phyloP scores from a whole-genome alignment of 495 filamentous ascomycete species.

The Gamarada debralockiae region DNA sequence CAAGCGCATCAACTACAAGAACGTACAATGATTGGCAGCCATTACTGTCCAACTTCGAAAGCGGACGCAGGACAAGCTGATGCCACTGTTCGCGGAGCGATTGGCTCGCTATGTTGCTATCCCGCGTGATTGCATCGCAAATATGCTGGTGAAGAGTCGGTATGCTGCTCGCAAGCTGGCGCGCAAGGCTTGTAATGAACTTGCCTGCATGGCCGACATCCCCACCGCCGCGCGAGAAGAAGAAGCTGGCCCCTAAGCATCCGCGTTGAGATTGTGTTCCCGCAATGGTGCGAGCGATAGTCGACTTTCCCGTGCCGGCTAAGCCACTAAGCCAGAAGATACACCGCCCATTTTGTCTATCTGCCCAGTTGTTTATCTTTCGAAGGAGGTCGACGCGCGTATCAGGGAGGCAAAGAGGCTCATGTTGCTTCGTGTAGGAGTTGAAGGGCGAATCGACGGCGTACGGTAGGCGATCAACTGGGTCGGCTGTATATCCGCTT shows the following conservation, averaged over 20 bases:
- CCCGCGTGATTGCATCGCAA: conserved; percentile 11
- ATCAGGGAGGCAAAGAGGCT: conserved; percentile 6
- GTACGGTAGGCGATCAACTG: conserved; percentile 7
- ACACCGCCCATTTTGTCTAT: too few species aligned
- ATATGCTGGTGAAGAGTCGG: neutral
- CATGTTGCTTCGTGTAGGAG: too few species aligned
- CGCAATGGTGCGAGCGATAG: too few species aligned
- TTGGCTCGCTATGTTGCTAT: too few species aligned
- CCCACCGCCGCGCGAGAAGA: too few species aligned
- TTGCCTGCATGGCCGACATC: conserved; percentile 20
- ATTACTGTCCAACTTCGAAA: conserved; percentile 21
- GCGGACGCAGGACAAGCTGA: conserved; percentile 16
- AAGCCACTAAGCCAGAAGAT: too few species aligned
- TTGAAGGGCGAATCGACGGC: conserved; percentile 1
- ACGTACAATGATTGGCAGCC: neutral
- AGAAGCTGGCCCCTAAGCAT: too few species aligned
- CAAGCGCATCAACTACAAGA: conserved; percentile 22
- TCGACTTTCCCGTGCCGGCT: too few species aligned
- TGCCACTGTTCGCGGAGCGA: conserved; percentile 19
- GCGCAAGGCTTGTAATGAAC: conserved; percentile 15
- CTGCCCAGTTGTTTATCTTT: too few species aligned
- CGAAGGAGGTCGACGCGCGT: conserved; percentile 20
- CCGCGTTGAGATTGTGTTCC: too few species aligned
- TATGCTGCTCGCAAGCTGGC: neutral
- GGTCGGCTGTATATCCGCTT: too few species aligned